phyloP scores from a whole-genome alignment of 495 filamentous ascomycete genomes.

The Amphirosellinia nigrospora region DNA sequence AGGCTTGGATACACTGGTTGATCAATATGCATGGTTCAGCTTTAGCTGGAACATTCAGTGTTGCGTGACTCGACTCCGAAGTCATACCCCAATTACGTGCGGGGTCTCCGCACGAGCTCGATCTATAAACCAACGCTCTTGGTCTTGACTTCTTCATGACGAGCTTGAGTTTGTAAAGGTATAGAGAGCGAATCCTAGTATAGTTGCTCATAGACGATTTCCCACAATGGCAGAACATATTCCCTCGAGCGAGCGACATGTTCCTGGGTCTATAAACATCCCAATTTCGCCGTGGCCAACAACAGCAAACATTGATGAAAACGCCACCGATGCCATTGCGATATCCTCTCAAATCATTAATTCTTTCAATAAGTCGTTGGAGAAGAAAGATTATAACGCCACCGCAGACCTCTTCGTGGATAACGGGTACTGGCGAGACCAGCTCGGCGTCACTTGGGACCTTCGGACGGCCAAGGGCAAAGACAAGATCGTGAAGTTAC shows the following conservation, averaged over 20 bases:
- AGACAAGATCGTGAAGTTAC: constrained; percentile 56
- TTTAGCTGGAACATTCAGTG: background rate
- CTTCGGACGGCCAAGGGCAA: constrained; percentile 63
- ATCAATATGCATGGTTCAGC: background rate
- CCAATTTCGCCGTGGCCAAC: constrained; percentile 50
- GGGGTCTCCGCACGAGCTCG: background rate
- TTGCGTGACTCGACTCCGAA: background rate
- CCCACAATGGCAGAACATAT: constrained; percentile 9
- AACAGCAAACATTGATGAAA: constrained; percentile 32
- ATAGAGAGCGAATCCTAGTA: background rate
- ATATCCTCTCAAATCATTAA: constrained; percentile 53
- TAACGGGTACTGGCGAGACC: constrained; percentile 69
- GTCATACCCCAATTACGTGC: constrained; percentile 4
- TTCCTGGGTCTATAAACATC: constrained; percentile 65
- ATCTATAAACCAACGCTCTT: background rate
- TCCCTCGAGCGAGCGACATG: constrained; percentile 61
- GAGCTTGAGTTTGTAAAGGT: background rate
- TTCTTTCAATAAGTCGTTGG: constrained; percentile 56
- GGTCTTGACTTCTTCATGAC: background rate
- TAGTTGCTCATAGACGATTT: background rate
- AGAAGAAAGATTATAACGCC: constrained; percentile 41
- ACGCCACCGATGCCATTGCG: constrained; percentile 49
- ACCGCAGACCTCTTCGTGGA: constrained; percentile 57
- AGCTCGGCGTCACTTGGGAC: constrained; percentile 65
- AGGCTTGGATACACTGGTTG: background rate